These are phyloP conservation scores for Talaromyces wortmannii DNA, from an alignment of 495 filamentous ascomycete species.

Conservation along the genomic window DNA sequence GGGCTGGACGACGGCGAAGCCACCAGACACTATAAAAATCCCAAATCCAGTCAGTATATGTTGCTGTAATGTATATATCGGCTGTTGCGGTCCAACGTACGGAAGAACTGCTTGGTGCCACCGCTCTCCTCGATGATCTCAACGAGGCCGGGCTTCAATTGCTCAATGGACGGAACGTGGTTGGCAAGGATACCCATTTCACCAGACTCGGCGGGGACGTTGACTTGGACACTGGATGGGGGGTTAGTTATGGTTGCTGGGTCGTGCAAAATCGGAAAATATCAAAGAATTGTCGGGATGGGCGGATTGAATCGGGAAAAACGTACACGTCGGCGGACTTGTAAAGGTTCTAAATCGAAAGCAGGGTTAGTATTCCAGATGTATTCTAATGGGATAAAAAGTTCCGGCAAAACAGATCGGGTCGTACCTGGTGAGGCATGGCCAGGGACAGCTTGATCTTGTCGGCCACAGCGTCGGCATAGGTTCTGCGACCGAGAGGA, in stretches of 20 bases:
- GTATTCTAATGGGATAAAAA: not conserved
- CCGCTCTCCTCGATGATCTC: conserved; percentile 91
- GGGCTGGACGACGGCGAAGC: conserved; percentile 95
- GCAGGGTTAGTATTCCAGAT: conserved; percentile 13
- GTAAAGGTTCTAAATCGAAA: conserved; percentile 56
- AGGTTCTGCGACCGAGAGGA: conserved; percentile 75
- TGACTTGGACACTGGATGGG: conserved; percentile 81
- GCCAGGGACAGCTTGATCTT: conserved; percentile 97
- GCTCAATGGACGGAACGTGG: conserved; percentile 98
- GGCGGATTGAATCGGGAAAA: not conserved
- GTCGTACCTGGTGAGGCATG: conserved; percentile 93
- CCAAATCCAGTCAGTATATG: not conserved
- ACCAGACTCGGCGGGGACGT: conserved; percentile 94
- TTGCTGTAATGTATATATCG: not conserved
- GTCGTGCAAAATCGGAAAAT: not conserved
- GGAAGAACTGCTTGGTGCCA: conserved; percentile 96
- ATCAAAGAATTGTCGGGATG: not conserved
- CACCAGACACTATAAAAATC: conserved; percentile 70
- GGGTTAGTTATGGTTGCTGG: not conserved
- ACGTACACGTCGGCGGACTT: conserved; percentile 70
- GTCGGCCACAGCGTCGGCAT: conserved; percentile 90
- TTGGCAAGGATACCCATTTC: conserved; percentile 99
- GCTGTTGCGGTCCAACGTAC: conserved; percentile 48
- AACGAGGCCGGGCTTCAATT: conserved; percentile 92
- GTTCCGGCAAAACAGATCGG: conserved; percentile 6